Evolutionary conservation across 2,329 filamentous ascomycete species (phyloP), one percentile per base, ranked within the genome.

Genomic region (Rhexocercosporidium sp.): DNA sequence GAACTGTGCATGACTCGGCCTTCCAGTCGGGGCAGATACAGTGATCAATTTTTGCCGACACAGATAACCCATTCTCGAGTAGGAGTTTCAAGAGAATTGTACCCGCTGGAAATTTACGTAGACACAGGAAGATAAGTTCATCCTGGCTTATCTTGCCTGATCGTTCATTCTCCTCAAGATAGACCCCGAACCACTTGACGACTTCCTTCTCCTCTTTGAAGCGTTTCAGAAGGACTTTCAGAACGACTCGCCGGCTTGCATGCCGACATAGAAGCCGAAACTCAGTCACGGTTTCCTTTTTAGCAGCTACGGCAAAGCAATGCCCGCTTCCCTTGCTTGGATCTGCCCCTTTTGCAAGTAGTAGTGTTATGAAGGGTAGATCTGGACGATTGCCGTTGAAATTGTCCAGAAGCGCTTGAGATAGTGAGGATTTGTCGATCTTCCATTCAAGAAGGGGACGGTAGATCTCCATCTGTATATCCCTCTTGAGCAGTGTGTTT

Each of bases 61-160:
- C 54, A 44, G 63, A 46, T 25, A 60, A 3, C 18, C 41, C 62
- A 25, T 60, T 20, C 14, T 61, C 63, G 27, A 65, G 63, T 22
- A 65, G 56, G 39, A 65, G n/a, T n/a, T 29, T 60, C 41, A 65
- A 51, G 31, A 65, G 63, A 25, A 18, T 44, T n/a, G 54, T 65
- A 18, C 63, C 63, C 11, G n/a, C 12, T 53, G 63, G 63, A 41
- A 65, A 65, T 41, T 60, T 65, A 22, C 46, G 29, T 56, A 65
- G 60, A 22, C 54, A 65, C 31, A 53, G 54, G 44, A 60, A 60
- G 31, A 54, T 12, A 8, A 65, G 27, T 27, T 65, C 44, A 31
- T 53, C 54, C 14, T 53, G 27, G 3, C 20, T 34, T 41, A 39
- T 44, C 5, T 27, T 59, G 4, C 16, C 9, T 12, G 54, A 22